Evolutionary conservation across 345 rosid genomes (phyloP).

Genomic region (Gossypium longicalyx): DNA sequence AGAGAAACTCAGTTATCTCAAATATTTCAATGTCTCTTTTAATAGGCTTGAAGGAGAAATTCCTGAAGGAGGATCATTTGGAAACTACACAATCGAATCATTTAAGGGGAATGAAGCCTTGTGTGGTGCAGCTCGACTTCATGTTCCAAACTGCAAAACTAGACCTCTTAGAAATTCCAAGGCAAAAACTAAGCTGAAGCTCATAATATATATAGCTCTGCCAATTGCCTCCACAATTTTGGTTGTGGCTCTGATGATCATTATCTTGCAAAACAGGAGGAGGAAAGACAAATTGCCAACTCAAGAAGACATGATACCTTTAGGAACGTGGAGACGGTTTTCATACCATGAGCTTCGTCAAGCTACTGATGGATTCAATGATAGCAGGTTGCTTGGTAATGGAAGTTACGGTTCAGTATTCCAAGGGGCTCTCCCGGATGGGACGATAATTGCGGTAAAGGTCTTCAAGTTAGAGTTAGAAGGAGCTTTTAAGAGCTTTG

Average conservation of each 20-base stretch:
- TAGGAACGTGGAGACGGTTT: slow-evolving; percentile 5
- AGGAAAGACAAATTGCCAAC: background rate
- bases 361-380: background rate
- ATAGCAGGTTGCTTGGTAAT: background rate
- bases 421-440: background rate
- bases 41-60: slow-evolving; percentile 21
- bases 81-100: slow-evolving; percentile 14
- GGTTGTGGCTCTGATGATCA: background rate
- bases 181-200: background rate
- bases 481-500: background rate
- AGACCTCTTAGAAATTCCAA: background rate
- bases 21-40: slow-evolving; percentile 18
- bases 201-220: background rate
- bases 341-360: slow-evolving; percentile 1
- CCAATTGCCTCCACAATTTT: background rate
- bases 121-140: slow-evolving; percentile 7
- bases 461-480: slow-evolving; percentile 10
- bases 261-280: background rate
- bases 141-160: slow-evolving; percentile 14
- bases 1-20: slow-evolving; percentile 1
- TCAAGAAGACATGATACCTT: background rate
- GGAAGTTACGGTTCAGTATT: slow-evolving; percentile 18
- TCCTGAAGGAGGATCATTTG: slow-evolving; percentile 18
- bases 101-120: slow-evolving; percentile 14
- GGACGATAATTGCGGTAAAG: slow-evolving; percentile 6